Evolutionary conservation across 2,329 filamentous ascomycete species (phyloP), one percentile per base, ranked within the genome.

Genomic region (Colletotrichum magnum): DNA sequence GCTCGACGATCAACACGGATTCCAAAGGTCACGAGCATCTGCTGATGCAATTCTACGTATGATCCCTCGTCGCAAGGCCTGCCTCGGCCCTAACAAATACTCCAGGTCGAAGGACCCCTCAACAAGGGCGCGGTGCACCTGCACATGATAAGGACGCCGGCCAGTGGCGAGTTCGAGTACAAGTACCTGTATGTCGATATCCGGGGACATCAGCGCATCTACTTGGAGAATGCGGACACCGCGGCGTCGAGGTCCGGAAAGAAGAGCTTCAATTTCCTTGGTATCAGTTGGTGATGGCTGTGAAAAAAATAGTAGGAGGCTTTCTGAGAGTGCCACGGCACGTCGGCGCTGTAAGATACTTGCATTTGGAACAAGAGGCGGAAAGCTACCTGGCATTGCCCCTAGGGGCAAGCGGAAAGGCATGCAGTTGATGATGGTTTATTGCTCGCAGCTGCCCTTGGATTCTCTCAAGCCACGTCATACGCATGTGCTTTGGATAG

Each of bases 11-110:
- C 24, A 89, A 89, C 70, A 94, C 87, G 6, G 95, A 98, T 77
- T 83, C 86, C 12, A 86, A 89, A 70, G 95, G 95, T 5, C 90
- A 90, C 21, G 91, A 97, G 71, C 94, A 98, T 78, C 79, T 98
- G 71, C 83, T 89, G 72, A 94, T 98, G 88, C 90, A 94, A 74
- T 98, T 98, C 79, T 90, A 96, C 77, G 92, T 93, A 81, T 74
- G 89, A 39, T 12, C 24, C 32, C 28, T 6, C 32, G 5, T 16
- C 6, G 24, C 16, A 32, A 39, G 5, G 10, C 50, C 26, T n/a
- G 15, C 16, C 3, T 9, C 18, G 28, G 12, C 21, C n/a, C 56
- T 60, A 39, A 56, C 41, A 10, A 10, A 24, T 5, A 39, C 3
- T 64, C 7, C 77, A 93, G 88, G 91, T 97, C 47, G 90, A 95